Percentiles rank a stretch among this genome's conserved stretches.
These are phyloP conservation scores for Microdochium trichocladiopsis DNA, from an alignment of 2,329 filamentous ascomycete species.

Conservation along the genomic window DNA sequence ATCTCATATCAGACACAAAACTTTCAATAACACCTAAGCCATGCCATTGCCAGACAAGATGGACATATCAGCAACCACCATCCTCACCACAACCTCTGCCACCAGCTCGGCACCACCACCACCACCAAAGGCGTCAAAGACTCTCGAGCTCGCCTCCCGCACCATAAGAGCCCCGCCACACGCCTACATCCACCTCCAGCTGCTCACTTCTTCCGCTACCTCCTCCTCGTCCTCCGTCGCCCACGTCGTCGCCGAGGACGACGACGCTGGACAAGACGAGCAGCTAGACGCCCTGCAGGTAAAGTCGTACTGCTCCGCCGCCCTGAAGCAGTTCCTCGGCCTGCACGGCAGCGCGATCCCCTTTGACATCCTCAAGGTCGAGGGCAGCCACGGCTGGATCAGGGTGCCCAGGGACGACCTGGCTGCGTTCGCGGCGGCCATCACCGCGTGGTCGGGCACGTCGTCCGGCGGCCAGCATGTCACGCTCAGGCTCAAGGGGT, in stretches of 20 bases:
- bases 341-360: slow-evolving; percentile 59
- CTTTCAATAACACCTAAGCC: not conserved
- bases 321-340: slow-evolving; percentile 64
- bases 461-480: slow-evolving; percentile 30
- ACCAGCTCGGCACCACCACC: slow-evolving; percentile 5
- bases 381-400: slow-evolving; percentile 52
- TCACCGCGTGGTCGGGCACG: slow-evolving; percentile 56
- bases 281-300: slow-evolving; percentile 55
- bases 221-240: slow-evolving; percentile 9
- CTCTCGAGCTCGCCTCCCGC: slow-evolving; percentile 40
- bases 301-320: slow-evolving; percentile 54
- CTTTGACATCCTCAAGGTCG: slow-evolving; percentile 62
- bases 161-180: slow-evolving; percentile 45
- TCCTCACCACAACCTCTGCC: slow-evolving; percentile 3
- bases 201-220: slow-evolving; percentile 26
- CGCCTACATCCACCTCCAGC: slow-evolving; percentile 50
- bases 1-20: no score
- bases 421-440: slow-evolving; percentile 52
- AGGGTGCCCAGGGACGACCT: slow-evolving; percentile 57
- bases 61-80: slow-evolving; percentile 19
- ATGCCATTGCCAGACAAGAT: slow-evolving; percentile 8
- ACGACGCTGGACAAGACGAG: not conserved
- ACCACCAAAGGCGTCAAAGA: slow-evolving; percentile 21
- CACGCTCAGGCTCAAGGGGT: slow-evolving; percentile 47
- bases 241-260: no score